Evolutionary conservation across 1,284 basidiomycete species (phyloP).

Genomic region (Trametes polyzona): DNA sequence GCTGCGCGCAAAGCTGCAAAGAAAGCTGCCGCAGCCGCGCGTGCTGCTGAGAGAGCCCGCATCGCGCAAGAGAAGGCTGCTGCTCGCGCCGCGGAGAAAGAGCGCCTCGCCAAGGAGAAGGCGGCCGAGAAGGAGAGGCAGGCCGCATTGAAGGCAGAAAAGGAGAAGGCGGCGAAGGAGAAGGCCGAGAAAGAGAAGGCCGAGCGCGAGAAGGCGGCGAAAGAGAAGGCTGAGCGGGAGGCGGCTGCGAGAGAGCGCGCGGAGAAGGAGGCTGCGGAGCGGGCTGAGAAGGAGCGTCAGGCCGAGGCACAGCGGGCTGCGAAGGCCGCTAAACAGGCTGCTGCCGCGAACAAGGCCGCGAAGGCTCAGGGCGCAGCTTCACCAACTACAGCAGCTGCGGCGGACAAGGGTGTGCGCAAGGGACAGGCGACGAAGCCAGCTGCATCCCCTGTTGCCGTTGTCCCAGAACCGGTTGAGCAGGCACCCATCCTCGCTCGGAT

Average conservation of each 20-base stretch:
- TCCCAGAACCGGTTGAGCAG: slow-evolving; percentile 49
- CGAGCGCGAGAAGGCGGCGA: slow-evolving; percentile 45
- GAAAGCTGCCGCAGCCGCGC: slow-evolving; percentile 62
- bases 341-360: slow-evolving; percentile 27
- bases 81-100: slow-evolving; percentile 53
- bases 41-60: slow-evolving; percentile 59
- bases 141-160: slow-evolving; percentile 40
- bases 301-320: slow-evolving; percentile 37
- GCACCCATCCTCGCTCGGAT: slow-evolving; percentile 77
- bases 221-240: slow-evolving; percentile 40
- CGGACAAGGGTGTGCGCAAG: slow-evolving; percentile 23
- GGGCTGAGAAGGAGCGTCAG: slow-evolving; percentile 39
- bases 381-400: slow-evolving; percentile 29
- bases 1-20: slow-evolving; percentile 62
- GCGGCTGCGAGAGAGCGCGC: slow-evolving; percentile 42
- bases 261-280: slow-evolving; percentile 36
- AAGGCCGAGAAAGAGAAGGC: slow-evolving; percentile 43
- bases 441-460: slow-evolving; percentile 18
- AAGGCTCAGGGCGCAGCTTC: slow-evolving; percentile 31
- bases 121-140: slow-evolving; percentile 49
- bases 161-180: slow-evolving; percentile 42
- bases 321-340: slow-evolving; percentile 38
- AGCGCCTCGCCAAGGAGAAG: slow-evolving; percentile 48
- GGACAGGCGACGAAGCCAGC: slow-evolving; percentile 14
- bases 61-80: slow-evolving; percentile 57